Base-by-base conservation (phyloP, 306 rosid genomes). In the Crotalaria pallida region DNA sequence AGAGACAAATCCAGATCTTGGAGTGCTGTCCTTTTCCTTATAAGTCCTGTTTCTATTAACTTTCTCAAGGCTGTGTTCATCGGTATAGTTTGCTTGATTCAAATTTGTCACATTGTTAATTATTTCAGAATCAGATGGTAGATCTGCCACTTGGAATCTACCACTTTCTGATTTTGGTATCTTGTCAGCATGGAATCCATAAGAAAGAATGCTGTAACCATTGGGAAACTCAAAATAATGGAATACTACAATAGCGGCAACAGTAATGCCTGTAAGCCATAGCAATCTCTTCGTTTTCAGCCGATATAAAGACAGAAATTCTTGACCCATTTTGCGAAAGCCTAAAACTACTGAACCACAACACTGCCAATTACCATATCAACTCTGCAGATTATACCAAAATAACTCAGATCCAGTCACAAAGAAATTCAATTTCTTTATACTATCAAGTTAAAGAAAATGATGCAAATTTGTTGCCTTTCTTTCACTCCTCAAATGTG, bases 191-290 rank as follows among this genome's bases (percentile, higher is more conserved):
- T 83, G 65, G 72, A 74, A 69, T 43, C 76, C 65, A 60, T 86
- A 59, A 23, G 68, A 65, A 26, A 79, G 75, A 72, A 77, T 18
- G 41, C 38, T 64, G 47, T 44, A 60, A 58, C 76, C 74, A 24
- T 79, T 79, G 4, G 94, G 89, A 61, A 85, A 81, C 34, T 87
- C 88, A 18, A 85, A 60, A 80, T 59, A 86, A 53, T 81, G 90
- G 43, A 88, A 74, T 4, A 67, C 81, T 7, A 86, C 64, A 69
- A 93, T 61, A 60, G 72, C 64, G 29, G 84, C 84, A 85, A 93
- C 76, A 17, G 84, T 70, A 40, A 85, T 9, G 57, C 84, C 85
- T 13, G 60, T 76, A 31, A 88, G 72, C 92, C 80, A 82, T 26
- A 84, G 64, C 77, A 88, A 69, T 79, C 81, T 87, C 78, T 75